Base-by-base conservation (phyloP, 2,329 filamentous ascomycete genomes). In the Pseudogymnoascus sp. region DNA sequence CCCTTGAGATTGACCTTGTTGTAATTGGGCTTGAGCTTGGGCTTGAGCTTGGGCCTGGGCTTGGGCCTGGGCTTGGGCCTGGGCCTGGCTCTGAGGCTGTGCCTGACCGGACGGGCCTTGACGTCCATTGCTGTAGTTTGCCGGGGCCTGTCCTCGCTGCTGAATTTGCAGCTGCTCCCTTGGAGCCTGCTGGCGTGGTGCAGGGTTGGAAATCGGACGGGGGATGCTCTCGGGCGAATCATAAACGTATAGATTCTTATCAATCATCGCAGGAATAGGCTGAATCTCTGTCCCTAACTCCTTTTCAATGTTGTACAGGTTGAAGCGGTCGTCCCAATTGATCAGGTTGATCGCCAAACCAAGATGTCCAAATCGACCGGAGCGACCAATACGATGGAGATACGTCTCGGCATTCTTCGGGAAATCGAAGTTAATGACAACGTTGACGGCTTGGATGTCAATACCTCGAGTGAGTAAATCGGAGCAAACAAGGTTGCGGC, bases 381-480 rank as follows among this genome's bases (percentile, higher is more conserved):
- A 99, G 73, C 94, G 91, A 80, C 94, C 94, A 74, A 99, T 99
- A 69, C 94, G 91, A 78, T 99, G 94, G 63, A 99, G 86, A 74
- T 99, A 99, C 0, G 94, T 99, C 78, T 99, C 94, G 14, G 94
- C 95, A 72, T 99, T 99, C 80, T 99, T 99, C 62, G 94, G 94
- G 75, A 99, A 99, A 73, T 99, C 94, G 72, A 99, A 99, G 80
- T 99, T 99, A 84, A 99, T 99, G 74, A 99, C 94, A 62, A 99
- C 94, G 71, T 99, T 99, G 72, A 99, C 94, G 61, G 94, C 94
- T 77, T 99, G 94, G 67, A 99, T 99, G 78, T 99, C 94, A 72
- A 99, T 99, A 86, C 94, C 94, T 78, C 94, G 92, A 66, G 94
- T 99, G 67, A 99, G 84, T 39, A 99, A 82, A 78, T 99, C 94